Conservation (phyloP, 225 moss, liverwort and hornwort genomes). For the Bryoerythrophyllum caledonicum region DNA sequence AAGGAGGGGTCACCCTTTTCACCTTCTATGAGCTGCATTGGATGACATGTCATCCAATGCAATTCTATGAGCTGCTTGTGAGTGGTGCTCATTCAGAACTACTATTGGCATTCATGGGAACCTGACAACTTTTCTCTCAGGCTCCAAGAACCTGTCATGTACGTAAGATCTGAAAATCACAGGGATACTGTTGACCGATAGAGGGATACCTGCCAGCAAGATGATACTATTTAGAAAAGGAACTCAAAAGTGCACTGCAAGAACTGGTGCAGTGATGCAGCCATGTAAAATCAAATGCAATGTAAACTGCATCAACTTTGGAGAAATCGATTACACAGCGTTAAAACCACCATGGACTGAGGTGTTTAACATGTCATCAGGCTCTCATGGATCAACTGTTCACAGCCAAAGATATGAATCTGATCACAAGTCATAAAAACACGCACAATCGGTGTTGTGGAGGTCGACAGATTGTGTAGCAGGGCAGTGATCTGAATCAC, state of each 20-base stretch:
- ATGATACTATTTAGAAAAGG: background rate
- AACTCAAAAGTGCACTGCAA: background rate
- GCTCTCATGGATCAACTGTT: background rate
- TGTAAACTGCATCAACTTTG: background rate
- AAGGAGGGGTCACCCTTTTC: background rate
- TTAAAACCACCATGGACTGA: background rate
- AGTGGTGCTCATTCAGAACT: background rate
- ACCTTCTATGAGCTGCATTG: background rate
- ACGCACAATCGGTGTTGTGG: slow-evolving; percentile 31
- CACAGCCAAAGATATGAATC: slow-evolving; percentile 14
- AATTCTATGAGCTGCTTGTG: background rate
- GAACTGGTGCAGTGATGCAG: background rate
- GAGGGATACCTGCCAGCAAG: background rate
- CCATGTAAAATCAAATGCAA: background rate
- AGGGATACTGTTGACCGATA: background rate
- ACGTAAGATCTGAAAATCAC: background rate
- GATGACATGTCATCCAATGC: background rate
- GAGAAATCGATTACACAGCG: background rate
- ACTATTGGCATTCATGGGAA: background rate
- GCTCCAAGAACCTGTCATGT: background rate
- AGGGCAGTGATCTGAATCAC: slow-evolving; percentile 10
- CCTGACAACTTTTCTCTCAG: background rate
- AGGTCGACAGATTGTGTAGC: slow-evolving; percentile 32
- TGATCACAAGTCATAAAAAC: slow-evolving; percentile 17
- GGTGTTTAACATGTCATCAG: background rate